Evolutionary conservation across 208 protist species (phyloP).

Genomic region (Wallacemonas sp.): DNA sequence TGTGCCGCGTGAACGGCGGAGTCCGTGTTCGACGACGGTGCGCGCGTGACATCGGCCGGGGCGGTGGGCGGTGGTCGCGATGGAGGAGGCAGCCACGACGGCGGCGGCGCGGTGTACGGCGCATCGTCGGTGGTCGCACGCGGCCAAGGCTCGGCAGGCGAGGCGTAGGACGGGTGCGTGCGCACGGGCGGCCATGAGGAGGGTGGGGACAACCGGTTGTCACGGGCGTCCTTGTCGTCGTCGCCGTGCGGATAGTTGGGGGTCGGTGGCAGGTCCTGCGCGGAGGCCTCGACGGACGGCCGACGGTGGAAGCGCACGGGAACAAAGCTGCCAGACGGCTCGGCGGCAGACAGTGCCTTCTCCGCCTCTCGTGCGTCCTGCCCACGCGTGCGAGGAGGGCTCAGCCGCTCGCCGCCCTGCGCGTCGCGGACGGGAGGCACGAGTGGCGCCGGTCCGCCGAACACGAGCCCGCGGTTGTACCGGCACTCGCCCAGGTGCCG

Average conservation of each 20-base stretch:
- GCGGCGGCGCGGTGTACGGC: too few species aligned
- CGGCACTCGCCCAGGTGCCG: conserved; percentile 41
- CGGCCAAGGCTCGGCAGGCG: too few species aligned
- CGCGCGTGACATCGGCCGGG: background rate
- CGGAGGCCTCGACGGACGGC: background rate
- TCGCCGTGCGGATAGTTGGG: background rate
- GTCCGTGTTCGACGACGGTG: background rate
- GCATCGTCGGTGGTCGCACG: too few species aligned
- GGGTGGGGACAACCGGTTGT: too few species aligned
- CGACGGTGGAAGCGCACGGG: conserved; percentile 16
- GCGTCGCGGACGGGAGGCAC: background rate
- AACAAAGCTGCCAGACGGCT: conserved; percentile 2
- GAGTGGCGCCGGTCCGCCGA: conserved; percentile 21
- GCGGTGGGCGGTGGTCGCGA: background rate
- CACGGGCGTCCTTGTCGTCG: too few species aligned
- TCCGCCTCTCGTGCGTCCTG: too few species aligned
- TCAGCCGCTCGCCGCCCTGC: too few species aligned
- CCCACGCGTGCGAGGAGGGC: too few species aligned
- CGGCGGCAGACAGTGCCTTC: background rate
- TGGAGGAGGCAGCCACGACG: too few species aligned
- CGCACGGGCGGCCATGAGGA: too few species aligned
- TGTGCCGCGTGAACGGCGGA: background rate
- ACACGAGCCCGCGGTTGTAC: conserved; percentile 44
- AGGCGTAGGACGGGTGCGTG: too few species aligned
- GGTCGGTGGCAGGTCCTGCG: background rate